Evolutionary conservation across 331 rosid genomes (phyloP).

Genomic region (Telfairia occidentalis): DNA sequence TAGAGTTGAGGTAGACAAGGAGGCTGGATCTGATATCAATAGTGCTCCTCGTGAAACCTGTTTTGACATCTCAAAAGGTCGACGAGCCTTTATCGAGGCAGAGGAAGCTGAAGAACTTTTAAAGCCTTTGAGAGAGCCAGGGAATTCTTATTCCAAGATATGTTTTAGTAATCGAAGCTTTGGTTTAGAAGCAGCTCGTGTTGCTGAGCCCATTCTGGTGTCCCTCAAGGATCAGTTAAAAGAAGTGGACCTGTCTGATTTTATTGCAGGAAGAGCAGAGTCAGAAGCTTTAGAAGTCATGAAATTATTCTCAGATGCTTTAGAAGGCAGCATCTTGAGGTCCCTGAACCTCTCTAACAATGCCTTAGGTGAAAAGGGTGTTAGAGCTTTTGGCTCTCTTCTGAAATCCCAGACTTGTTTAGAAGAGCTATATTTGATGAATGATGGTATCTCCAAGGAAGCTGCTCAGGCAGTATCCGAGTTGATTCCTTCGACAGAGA

Average conservation of each 20-base stretch:
- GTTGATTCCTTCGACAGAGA: conserved; percentile 80
- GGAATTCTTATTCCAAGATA: conserved; percentile 64
- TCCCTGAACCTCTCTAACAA: conserved; percentile 75
- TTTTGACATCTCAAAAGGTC: conserved; percentile 74
- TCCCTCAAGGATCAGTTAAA: conserved; percentile 67
- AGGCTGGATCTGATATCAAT: conserved; percentile 19
- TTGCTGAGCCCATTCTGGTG: conserved; percentile 59
- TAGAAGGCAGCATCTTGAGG: conserved; percentile 64
- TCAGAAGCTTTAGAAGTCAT: conserved; percentile 84
- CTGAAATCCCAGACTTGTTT: conserved; percentile 68
- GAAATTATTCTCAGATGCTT: conserved; percentile 66
- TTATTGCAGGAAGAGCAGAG: conserved; percentile 87
- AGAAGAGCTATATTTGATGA: conserved; percentile 89
- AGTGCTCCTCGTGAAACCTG: conserved; percentile 26
- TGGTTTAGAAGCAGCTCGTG: conserved; percentile 64
- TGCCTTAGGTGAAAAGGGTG: conserved; percentile 97
- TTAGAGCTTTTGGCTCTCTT: conserved; percentile 80
- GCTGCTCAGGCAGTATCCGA: conserved; percentile 85
- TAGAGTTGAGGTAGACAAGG: conserved; percentile 24
- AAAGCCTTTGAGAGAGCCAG: conserved; percentile 53
- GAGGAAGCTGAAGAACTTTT: conserved; percentile 72
- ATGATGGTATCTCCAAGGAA: conserved; percentile 87
- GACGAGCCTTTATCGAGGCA: conserved; percentile 61
- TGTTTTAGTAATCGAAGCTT: conserved; percentile 96
- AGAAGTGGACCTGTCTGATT: conserved; percentile 86